Base-by-base conservation (phyloP, 495 filamentous ascomycete genomes). In the Penicillium salamii region DNA sequence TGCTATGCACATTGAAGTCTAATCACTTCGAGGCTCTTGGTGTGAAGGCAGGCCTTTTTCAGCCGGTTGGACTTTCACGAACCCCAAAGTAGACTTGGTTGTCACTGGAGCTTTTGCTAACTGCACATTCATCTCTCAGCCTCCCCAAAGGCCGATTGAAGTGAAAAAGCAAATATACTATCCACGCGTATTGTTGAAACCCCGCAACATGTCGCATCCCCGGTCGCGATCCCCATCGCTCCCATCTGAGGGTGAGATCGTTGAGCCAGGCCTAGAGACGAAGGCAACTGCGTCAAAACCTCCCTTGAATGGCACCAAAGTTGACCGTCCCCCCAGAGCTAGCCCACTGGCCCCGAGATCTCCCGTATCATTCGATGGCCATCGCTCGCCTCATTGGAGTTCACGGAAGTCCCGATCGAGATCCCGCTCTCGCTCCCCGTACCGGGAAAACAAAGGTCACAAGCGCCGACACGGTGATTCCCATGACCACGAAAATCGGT, bases 211-310 rank as follows among this genome's bases (percentile, higher is more conserved):
- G 66, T 74, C 70, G 64, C 68, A 57, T 64, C 70, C 54, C 55
- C 65, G 62, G 61, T 72, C 70, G 62, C 70, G 69, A 59, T 76
- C 70, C 56, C 63, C 61, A 40, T 78, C 77, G 56, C 72, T 69
- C 58, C 75, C 71, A 58, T 79, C 77, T 74, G 88, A 95, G 75
- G 91, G 91, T 71, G 91, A 96, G 81, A 91, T 95, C 70, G 72
- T 87, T 74, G 89, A 87, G 73, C 81, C 82, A 70, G 78, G 73
- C 70, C 78, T 72, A 75, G 83, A 83, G 76, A 73, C 59, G 71
- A 83, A 82, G 82, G 83, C 80, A 85, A 83, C 72, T 82, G 79
- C 76, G 78, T 89, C 90, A 80, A 83, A 81, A 78, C 75, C 78
- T 77, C 86, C 84, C 72, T 77, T 85, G 60, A 75, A 80, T 83